Percentiles rank a stretch among this genome's conserved stretches.
Evolutionary conservation across 768 basidiomycete species (phyloP).

Genomic region (Leccinum arenicola): DNA sequence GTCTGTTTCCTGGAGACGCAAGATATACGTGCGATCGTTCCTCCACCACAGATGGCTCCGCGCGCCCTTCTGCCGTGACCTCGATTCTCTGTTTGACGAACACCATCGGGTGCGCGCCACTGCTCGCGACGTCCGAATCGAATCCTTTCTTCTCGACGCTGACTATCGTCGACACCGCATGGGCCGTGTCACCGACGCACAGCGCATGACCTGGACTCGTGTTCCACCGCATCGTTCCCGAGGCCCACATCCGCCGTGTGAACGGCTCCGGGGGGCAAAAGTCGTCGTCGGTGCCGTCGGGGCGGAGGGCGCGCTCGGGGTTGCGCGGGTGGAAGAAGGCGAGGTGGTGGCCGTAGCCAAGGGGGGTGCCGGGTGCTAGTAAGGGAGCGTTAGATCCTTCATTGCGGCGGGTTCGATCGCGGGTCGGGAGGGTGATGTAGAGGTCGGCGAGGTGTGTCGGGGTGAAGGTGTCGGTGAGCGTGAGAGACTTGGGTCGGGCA

Average conservation of each 20-base stretch:
- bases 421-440: constrained; percentile 69
- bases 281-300: constrained; percentile 72
- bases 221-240: constrained; percentile 67
- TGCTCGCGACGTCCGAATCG: constrained; percentile 31
- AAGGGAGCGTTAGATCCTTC: constrained; percentile 37
- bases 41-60: constrained; percentile 51
- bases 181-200: constrained; percentile 51
- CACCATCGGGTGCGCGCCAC: constrained; percentile 61
- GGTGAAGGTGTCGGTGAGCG: constrained; percentile 48
- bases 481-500: constrained; percentile 42
- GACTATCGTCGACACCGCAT: constrained; percentile 45
- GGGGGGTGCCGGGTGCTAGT: constrained; percentile 33
- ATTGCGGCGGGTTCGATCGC: constrained; percentile 52
- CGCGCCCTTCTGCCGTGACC: constrained; percentile 42
- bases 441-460: constrained; percentile 61
- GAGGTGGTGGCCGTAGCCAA: constrained; percentile 67
- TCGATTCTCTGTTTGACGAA: constrained; percentile 69
- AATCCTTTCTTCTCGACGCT: constrained; percentile 65
- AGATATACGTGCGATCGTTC: constrained; percentile 71
- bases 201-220: constrained; percentile 37
- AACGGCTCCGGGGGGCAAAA: constrained; percentile 74
- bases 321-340: constrained; percentile 70
- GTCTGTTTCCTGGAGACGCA: constrained; percentile 28
- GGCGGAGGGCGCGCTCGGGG: constrained; percentile 52
- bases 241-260: constrained; percentile 80